Evolutionary conservation across 352 stramenopile genomes (phyloP).

Genomic region (Pythium utonaiense): DNA sequence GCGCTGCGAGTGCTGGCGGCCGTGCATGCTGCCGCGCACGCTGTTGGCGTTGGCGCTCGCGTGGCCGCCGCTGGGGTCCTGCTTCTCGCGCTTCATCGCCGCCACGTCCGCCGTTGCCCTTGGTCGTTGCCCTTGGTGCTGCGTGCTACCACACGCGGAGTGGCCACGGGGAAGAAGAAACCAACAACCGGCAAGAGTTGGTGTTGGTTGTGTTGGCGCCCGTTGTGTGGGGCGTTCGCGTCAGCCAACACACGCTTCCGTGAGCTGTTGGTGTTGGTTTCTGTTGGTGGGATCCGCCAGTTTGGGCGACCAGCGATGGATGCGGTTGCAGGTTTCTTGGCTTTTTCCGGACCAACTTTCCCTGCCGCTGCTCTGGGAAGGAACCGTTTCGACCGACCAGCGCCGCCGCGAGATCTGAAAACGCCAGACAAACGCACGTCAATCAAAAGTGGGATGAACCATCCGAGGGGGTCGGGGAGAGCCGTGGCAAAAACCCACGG

Average conservation of each 20-base stretch:
- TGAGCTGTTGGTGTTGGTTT: conserved; percentile 4
- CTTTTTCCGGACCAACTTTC: conserved; percentile 16
- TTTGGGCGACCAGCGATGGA: background rate
- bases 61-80: background rate
- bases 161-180: background rate
- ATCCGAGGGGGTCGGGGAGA: background rate
- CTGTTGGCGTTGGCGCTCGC: background rate
- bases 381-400: conserved; percentile 15
- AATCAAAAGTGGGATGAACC: conserved; percentile 1
- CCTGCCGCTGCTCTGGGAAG: background rate
- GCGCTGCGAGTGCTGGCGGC: conserved; percentile 29
- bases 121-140: background rate
- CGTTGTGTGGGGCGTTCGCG: too few relatives aligned
- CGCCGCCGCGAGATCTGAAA: background rate
- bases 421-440: conserved; percentile 1
- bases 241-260: too few relatives aligned
- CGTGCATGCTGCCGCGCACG: conserved; percentile 19
- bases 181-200: background rate
- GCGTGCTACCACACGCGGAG: background rate
- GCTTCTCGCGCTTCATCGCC: conserved; percentile 17
- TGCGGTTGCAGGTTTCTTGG: conserved; percentile 15
- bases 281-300: conserved; percentile 5
- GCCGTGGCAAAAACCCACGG: background rate
- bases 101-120: background rate
- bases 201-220: background rate